Conservation (phyloP, 2,329 filamentous ascomycete species). For the Aureobasidium sp. region DNA sequence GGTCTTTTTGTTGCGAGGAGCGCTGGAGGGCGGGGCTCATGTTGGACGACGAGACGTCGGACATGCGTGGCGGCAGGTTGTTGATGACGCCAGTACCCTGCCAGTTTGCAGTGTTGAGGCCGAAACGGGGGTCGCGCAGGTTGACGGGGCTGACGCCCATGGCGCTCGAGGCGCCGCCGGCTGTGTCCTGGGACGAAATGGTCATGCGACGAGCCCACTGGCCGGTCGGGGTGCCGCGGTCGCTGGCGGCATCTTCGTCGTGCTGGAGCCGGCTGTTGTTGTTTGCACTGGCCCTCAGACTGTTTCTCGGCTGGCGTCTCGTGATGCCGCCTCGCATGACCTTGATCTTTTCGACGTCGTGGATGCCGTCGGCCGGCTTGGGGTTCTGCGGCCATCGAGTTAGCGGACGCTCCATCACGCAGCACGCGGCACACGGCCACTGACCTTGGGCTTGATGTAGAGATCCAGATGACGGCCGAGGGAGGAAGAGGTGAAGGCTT, state of each 20-base stretch:
- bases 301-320: slow-evolving; percentile 65
- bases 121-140: slow-evolving; percentile 7
- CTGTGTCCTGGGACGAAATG: slow-evolving; percentile 12
- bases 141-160: slow-evolving; percentile 14
- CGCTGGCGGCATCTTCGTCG: slow-evolving; percentile 11
- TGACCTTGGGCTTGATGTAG: slow-evolving; percentile 76
- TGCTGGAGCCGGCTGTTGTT: slow-evolving; percentile 10
- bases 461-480: slow-evolving; percentile 89
- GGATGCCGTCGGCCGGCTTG: slow-evolving; percentile 75
- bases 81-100: slow-evolving; percentile 66
- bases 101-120: slow-evolving; percentile 14
- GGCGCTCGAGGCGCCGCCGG: slow-evolving; percentile 12
- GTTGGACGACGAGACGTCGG: not conserved
- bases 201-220: slow-evolving; percentile 9
- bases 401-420: not conserved
- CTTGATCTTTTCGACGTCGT: slow-evolving; percentile 83
- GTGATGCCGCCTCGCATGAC: slow-evolving; percentile 81
- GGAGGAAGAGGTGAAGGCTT: slow-evolving; percentile 88
- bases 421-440: not conserved
- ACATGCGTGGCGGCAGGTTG: slow-evolving; percentile 47
- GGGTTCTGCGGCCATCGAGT: slow-evolving; percentile 53
- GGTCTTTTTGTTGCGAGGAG: slow-evolving; percentile 8
- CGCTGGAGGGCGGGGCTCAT: not conserved
- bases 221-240: slow-evolving; percentile 13
- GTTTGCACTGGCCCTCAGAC: slow-evolving; percentile 19